These are phyloP conservation scores for Benincasa hispida DNA, from an alignment of 306 rosid genomes.

Conservation along the genomic window DNA sequence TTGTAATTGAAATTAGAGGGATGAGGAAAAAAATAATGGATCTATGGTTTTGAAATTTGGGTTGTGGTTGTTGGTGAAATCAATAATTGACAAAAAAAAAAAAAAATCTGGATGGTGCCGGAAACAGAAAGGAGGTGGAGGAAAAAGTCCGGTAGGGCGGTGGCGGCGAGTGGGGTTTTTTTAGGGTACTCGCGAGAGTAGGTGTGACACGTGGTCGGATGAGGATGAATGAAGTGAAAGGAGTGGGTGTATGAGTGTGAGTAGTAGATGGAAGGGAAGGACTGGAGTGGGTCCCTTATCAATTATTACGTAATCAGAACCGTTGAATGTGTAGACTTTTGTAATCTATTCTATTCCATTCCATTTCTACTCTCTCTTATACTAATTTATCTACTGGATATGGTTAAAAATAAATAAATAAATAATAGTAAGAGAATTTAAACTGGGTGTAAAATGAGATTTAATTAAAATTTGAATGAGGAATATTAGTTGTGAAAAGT, in stretches of 20 bases:
- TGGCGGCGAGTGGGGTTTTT: not conserved
- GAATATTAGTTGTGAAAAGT: not conserved
- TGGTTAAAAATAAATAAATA: no score
- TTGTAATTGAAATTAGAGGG: not conserved
- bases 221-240: not conserved
- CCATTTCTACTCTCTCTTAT: not conserved
- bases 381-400: no score
- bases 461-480: not conserved
- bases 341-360: not conserved
- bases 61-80: not conserved
- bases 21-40: not conserved
- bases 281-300: not conserved
- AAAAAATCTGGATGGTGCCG: not conserved
- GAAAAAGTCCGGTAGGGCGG: not conserved
- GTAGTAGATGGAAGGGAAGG: not conserved
- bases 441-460: not conserved
- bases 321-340: constrained; percentile 9
- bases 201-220: not conserved
- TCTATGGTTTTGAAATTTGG: not conserved
- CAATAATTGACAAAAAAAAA: not conserved
- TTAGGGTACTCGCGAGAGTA: not conserved
- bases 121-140: not conserved
- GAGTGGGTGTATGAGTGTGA: not conserved
- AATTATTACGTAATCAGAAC: constrained; percentile 4
- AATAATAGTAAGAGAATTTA: not conserved